phyloP scores from a whole-genome alignment of 257 asterid genomes.

The Orobanche coerulescens region DNA sequence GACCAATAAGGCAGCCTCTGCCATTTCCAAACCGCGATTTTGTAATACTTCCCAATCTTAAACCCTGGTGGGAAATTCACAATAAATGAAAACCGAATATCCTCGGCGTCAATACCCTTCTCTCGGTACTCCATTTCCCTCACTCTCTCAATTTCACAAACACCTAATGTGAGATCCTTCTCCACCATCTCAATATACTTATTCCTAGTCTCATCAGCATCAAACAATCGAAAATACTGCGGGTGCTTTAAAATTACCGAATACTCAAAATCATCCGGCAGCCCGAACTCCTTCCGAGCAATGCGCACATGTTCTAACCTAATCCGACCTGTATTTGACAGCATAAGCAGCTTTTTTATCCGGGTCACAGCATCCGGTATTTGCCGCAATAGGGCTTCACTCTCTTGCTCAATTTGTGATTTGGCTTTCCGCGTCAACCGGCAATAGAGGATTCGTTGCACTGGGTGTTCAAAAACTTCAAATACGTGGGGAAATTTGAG shows the following conservation, averaged over 20 bases:
- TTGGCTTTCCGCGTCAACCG: slow-evolving; percentile 51
- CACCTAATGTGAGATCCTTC: slow-evolving; percentile 38
- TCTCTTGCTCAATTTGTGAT: slow-evolving; percentile 61
- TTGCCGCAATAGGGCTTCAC: slow-evolving; percentile 51
- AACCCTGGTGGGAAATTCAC: slow-evolving; percentile 87
- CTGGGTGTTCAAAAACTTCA: slow-evolving; percentile 89
- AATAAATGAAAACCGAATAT: slow-evolving; percentile 60
- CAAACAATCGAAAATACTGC: slow-evolving; percentile 56
- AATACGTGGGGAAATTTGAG: slow-evolving; percentile 81
- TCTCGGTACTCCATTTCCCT: slow-evolving; percentile 71
- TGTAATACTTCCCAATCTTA: slow-evolving; percentile 74
- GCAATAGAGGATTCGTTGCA: slow-evolving; percentile 72
- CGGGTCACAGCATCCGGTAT: slow-evolving; percentile 58
- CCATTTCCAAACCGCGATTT: slow-evolving; percentile 91
- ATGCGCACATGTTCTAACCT: slow-evolving; percentile 75
- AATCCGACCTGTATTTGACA: slow-evolving; percentile 66
- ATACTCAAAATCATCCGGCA: slow-evolving; percentile 78
- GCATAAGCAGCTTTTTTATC: slow-evolving; percentile 52
- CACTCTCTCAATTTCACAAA: slow-evolving; percentile 58
- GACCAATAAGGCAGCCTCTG: slow-evolving; percentile 96
- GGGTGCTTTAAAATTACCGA: slow-evolving; percentile 69
- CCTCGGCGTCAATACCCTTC: slow-evolving; percentile 71
- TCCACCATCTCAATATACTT: slow-evolving; percentile 72
- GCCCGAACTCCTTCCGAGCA: slow-evolving; percentile 66
- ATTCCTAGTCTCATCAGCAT: slow-evolving; percentile 75